These are phyloP conservation scores for Stentor coeruleus DNA, from an alignment of 73 alveolate genomes.

Conservation along the genomic window DNA sequence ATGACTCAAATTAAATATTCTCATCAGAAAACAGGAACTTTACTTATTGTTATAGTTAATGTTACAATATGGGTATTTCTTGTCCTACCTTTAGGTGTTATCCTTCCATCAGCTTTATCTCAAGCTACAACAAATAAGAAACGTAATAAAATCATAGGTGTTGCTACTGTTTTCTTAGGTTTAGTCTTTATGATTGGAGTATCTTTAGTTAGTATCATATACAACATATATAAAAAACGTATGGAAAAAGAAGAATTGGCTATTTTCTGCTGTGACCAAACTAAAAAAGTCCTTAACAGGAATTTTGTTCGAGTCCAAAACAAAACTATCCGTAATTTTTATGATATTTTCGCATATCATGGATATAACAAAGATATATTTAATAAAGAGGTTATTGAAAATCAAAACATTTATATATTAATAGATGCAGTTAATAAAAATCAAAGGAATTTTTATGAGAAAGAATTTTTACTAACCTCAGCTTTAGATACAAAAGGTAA, in stretches of 20 bases:
- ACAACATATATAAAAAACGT: background rate
- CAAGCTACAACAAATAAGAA: background rate
- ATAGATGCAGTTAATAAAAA: too few species aligned
- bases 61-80: background rate
- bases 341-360: background rate
- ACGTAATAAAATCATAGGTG: background rate
- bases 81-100: background rate
- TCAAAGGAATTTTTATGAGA: too few species aligned
- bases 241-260: constrained; percentile 13
- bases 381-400: too few species aligned
- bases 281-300: background rate
- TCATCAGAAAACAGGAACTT: background rate
- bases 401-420: too few species aligned
- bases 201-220: background rate
- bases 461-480: too few species aligned
- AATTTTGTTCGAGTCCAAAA: background rate
- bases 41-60: background rate
- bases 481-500: too few species aligned
- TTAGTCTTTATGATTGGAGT: constrained; percentile 6
- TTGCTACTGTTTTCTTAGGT: background rate
- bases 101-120: background rate
- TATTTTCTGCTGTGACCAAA: background rate
- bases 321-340: background rate
- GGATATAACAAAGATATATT: background rate
- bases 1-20: background rate